phyloP scores from a whole-genome alignment of 495 filamentous ascomycete species.

The Lasiosphaeria hispida region DNA sequence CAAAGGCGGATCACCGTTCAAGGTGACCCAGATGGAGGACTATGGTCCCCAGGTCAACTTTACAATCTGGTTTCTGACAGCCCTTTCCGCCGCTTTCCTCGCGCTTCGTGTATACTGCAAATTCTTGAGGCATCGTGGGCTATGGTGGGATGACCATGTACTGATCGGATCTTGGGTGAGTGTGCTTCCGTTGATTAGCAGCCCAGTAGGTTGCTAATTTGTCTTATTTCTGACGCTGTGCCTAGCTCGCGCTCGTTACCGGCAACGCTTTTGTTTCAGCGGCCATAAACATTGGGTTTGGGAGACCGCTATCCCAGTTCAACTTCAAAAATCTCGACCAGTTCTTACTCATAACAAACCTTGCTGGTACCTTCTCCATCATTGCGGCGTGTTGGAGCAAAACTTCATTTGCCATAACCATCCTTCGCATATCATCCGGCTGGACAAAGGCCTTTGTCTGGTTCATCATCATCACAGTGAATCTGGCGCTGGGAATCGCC shows the following conservation, averaged over 20 bases:
- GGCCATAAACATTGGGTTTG: slow-evolving; percentile 30
- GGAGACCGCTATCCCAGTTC: slow-evolving; percentile 20
- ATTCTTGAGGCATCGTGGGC: slow-evolving; percentile 26
- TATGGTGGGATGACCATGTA: slow-evolving; percentile 40
- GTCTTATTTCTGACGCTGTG: background rate
- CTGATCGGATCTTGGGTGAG: slow-evolving; percentile 41
- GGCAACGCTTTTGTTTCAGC: slow-evolving; percentile 69
- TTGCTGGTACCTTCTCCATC: slow-evolving; percentile 35
- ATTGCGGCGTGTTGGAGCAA: slow-evolving; percentile 34
- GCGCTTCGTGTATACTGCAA: slow-evolving; percentile 38
- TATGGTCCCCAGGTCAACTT: slow-evolving; percentile 42
- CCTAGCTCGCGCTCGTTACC: slow-evolving; percentile 22
- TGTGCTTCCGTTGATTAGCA: background rate
- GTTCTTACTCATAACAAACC: slow-evolving; percentile 8
- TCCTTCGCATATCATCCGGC: slow-evolving; percentile 32
- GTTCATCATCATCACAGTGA: slow-evolving; percentile 39
- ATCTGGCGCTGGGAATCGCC: slow-evolving; percentile 28
- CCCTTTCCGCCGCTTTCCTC: slow-evolving; percentile 35
- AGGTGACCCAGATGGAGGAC: slow-evolving; percentile 19
- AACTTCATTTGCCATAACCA: slow-evolving; percentile 36
- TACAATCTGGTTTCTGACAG: slow-evolving; percentile 38
- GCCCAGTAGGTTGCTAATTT: background rate
- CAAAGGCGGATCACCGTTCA: slow-evolving; percentile 11
- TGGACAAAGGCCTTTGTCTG: slow-evolving; percentile 31
- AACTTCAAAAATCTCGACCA: too few relatives aligned